Evolutionary conservation across 176 grass and related monocot species (phyloP), one percentile per base, ranked within the genome.

Genomic region (Oropetium thomaeum): DNA sequence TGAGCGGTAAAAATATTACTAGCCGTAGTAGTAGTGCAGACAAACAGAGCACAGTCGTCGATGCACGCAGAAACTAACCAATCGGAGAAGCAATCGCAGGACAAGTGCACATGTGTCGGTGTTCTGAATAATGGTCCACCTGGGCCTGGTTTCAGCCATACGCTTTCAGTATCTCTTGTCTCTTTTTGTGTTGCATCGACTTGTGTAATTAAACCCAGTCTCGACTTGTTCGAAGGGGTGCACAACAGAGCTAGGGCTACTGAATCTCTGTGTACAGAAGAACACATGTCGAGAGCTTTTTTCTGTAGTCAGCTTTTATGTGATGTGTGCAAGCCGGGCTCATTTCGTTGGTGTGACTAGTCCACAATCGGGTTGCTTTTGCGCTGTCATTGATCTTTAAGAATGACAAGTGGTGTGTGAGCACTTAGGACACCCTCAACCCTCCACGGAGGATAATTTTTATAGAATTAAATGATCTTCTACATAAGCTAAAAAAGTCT

Each of bases 391-490:
- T 33, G 45, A 35, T n/a, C 73, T 81, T 74, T 69, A 41, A 10
- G 37, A 67, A 65, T 33, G 31, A 91, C 81, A 85, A 65, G 89
- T 82, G 85, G 61, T n/a, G n/a, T n/a, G n/a, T n/a, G n/a, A n/a
- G n/a, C n/a, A n/a, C n/a, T n/a, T n/a, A n/a, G n/a, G n/a, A n/a
- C n/a, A n/a, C n/a, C n/a, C n/a, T n/a, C n/a, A n/a, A n/a, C n/a
- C n/a, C n/a, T n/a, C n/a, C n/a, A n/a, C n/a, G n/a, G n/a, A n/a
- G n/a, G n/a, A n/a, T n/a, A n/a, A n/a, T n/a, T n/a, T n/a, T n/a
- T n/a, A n/a, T n/a, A n/a, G n/a, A n/a, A n/a, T n/a, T n/a, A n/a
- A n/a, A n/a, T n/a, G n/a, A n/a, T n/a, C n/a, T n/a, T n/a, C n/a
- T n/a, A n/a, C n/a, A n/a, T n/a, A n/a, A n/a, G n/a, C n/a, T n/a